A percentile compares a stretch with the other conserved stretches of the same genome.
These are phyloP conservation scores for Heterobasidion parviporum DNA, from an alignment of 1,284 basidiomycete genomes.

Conservation along the genomic window DNA sequence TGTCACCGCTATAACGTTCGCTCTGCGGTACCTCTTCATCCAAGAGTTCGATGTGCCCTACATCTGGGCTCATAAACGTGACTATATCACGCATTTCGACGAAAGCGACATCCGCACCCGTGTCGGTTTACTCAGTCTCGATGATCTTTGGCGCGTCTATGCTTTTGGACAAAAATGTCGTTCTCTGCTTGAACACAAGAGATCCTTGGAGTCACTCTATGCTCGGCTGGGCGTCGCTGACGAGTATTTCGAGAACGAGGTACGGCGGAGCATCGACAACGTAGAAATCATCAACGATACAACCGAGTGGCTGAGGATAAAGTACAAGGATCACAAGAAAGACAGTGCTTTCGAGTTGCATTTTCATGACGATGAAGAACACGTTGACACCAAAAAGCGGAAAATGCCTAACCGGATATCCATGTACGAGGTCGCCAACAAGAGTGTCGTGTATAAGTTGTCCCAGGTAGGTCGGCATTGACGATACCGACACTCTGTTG, in stretches of 20 bases:
- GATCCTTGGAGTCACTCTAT: slow-evolving; percentile 59
- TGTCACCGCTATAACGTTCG: slow-evolving; percentile 73
- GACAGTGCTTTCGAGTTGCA: slow-evolving; percentile 52
- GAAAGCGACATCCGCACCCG: slow-evolving; percentile 43
- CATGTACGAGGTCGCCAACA: slow-evolving; percentile 80
- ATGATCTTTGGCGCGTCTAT: slow-evolving; percentile 87
- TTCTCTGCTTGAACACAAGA: slow-evolving; percentile 71
- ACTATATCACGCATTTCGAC: slow-evolving; percentile 80
- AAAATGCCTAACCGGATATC: slow-evolving; percentile 85
- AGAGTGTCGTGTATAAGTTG: slow-evolving; percentile 66
- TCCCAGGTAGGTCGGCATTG: slow-evolving; percentile 51
- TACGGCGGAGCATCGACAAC: slow-evolving; percentile 56
- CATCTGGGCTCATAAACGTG: slow-evolving; percentile 90
- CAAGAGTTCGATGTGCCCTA: slow-evolving; percentile 92
- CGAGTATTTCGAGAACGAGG: slow-evolving; percentile 64
- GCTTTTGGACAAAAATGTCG: slow-evolving; percentile 81
- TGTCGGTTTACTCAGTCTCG: slow-evolving; percentile 63
- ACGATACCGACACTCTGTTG: neutral
- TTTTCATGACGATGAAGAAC: slow-evolving; percentile 64
- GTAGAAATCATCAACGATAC: slow-evolving; percentile 91
- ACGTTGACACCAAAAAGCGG: slow-evolving; percentile 48
- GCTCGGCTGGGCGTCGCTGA: slow-evolving; percentile 54
- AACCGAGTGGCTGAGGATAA: slow-evolving; percentile 86
- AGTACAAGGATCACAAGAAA: slow-evolving; percentile 72
- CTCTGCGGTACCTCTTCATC: slow-evolving; percentile 81